phyloP scores from a whole-genome alignment of 352 stramenopile genomes.

The Phytopythium mirpurense region DNA sequence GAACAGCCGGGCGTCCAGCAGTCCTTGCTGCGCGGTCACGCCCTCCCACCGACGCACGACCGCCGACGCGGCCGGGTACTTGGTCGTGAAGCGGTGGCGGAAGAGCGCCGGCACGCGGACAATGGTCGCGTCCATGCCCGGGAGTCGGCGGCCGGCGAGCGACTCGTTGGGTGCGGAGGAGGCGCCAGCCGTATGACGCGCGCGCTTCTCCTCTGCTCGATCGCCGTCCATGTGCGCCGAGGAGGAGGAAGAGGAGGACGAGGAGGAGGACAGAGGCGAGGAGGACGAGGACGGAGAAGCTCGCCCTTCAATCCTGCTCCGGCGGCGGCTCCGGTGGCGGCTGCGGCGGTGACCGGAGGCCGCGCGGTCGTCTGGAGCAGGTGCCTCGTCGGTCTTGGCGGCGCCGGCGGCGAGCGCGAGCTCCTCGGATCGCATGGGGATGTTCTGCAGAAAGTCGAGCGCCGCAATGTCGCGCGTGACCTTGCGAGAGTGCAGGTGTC shows the following conservation, averaged over 20 bases:
- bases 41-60: slow-evolving; percentile 78
- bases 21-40: slow-evolving; percentile 52
- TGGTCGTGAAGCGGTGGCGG: slow-evolving; percentile 74
- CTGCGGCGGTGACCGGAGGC: neutral
- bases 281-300: neutral
- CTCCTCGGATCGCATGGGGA: slow-evolving; percentile 77
- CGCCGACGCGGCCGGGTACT: slow-evolving; percentile 66
- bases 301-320: neutral
- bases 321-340: neutral
- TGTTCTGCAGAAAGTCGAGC: slow-evolving; percentile 86
- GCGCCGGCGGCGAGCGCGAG: neutral
- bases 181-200: neutral
- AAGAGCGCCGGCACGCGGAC: slow-evolving; percentile 59
- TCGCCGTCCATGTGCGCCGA: slow-evolving; percentile 6
- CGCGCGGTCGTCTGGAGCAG: neutral
- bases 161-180: slow-evolving; percentile 19
- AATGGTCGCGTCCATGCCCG: slow-evolving; percentile 61
- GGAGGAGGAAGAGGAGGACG: slow-evolving; percentile 2
- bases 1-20: slow-evolving; percentile 70
- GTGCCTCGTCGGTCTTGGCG: neutral
- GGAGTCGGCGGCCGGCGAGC: slow-evolving; percentile 58
- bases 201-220: neutral
- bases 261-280: slow-evolving; percentile 1
- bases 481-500: slow-evolving; percentile 58
- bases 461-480: slow-evolving; percentile 84